Evolutionary conservation across 1,284 basidiomycete genomes (phyloP).

Genomic region (Rhodotorula sp.): DNA sequence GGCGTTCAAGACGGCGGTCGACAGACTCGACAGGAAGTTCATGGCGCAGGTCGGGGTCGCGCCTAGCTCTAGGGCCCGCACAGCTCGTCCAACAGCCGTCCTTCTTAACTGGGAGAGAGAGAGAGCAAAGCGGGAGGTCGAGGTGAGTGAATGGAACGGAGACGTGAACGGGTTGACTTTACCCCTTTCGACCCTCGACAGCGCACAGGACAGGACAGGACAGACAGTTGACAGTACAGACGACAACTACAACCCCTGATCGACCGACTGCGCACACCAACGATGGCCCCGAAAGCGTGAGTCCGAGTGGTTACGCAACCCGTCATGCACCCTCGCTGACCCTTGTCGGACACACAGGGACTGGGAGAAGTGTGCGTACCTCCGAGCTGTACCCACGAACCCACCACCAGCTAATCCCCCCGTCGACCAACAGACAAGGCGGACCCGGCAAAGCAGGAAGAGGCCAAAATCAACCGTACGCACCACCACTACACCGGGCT

Average conservation of each 20-base stretch:
- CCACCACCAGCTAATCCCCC: not conserved
- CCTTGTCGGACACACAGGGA: conserved; percentile 59
- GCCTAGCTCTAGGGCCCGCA: not conserved
- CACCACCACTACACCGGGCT: not conserved
- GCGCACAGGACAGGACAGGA: not conserved
- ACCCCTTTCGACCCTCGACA: not conserved
- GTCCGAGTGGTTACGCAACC: conserved; percentile 41
- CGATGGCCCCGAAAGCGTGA: conserved; percentile 77
- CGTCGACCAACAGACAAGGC: conserved; percentile 59
- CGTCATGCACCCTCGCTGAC: conserved; percentile 4
- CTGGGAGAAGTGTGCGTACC: conserved; percentile 87
- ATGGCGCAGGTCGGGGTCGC: conserved; percentile 4
- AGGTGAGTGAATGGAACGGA: too few relatives aligned
- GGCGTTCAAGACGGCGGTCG: conserved; percentile 29
- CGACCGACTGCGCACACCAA: not conserved
- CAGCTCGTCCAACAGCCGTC: not conserved
- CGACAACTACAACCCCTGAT: not conserved
- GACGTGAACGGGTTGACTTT: not conserved
- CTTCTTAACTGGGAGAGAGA: not conserved
- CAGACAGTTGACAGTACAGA: too few relatives aligned
- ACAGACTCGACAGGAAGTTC: conserved; percentile 31
- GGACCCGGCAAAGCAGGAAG: conserved; percentile 70
- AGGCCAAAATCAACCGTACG: conserved; percentile 85
- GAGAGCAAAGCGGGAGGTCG: too few relatives aligned
- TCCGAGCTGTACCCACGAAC: fast-evolving